Evolutionary conservation across 2,329 filamentous ascomycete species (phyloP), one percentile per base, ranked within the genome.

Genomic region (Alternaria panax): DNA sequence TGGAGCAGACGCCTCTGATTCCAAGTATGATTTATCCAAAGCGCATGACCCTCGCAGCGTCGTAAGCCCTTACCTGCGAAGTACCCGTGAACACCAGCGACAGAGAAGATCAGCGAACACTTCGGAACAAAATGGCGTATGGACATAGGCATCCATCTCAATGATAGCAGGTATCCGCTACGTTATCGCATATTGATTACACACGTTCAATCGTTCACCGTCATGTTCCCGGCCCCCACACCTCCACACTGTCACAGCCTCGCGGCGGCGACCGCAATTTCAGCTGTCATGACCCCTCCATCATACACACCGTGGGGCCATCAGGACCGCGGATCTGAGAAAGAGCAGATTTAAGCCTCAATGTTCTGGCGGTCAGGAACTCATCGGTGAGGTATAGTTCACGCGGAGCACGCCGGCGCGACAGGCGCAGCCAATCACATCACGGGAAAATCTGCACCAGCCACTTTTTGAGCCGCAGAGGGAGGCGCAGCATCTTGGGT

Each of bases 241-340:
- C 46, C 36, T 53, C 28, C 43, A 54, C 24, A 30, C 28, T 52
- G 36, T 64, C 63, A 66, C 56, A 64, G 63, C 65, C 65, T 64
- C 52, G 30, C 38, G 22, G 67, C 62, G 63, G 62, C 62, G 36
- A 62, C 62, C 41, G 36, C 46, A 36, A 28, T 30, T 51, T 62
- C 59, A 69, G 65, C 60, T 66, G 32, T 57, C 57, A 59, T 66
- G 60, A 63, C 57, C 52, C 41, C 46, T 56, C 51, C 50, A 52
- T 18, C 18, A 51, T 32, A 32, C 34, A 30, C 40, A 62, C 59
- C 48, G 41, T 55, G 43, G 57, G 50, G 43, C 45, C 58, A 40
- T 56, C 56, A 65, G 41, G 28, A 56, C 54, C 28, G 45, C 22
- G 38, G n/a, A 51, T 42, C 45, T 56, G n/a, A 12, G 27, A 12